These are phyloP conservation scores for Kodamaea sp. DNA, from an alignment of 1,139 yeast genomes.

Conservation along the genomic window DNA sequence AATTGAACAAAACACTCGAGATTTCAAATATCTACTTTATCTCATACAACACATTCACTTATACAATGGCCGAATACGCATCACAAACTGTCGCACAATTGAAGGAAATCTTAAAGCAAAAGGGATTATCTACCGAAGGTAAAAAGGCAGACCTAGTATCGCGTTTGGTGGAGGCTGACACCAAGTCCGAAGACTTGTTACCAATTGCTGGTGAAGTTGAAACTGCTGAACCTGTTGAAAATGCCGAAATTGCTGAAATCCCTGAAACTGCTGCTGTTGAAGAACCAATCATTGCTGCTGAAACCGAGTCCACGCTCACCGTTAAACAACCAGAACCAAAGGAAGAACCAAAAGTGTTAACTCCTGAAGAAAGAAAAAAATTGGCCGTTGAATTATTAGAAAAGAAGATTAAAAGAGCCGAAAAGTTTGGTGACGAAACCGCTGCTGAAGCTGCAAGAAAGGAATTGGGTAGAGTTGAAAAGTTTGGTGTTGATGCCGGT, in stretches of 20 bases:
- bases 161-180: constrained; percentile 48
- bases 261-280: constrained; percentile 10
- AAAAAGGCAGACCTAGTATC: constrained; percentile 79
- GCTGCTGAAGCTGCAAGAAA: constrained; percentile 50
- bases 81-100: constrained; percentile 78
- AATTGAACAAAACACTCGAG: too few species aligned
- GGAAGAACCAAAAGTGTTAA: constrained; percentile 39
- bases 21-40: too few species aligned
- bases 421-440: constrained; percentile 69
- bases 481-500: constrained; percentile 75
- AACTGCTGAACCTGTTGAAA: constrained; percentile 18
- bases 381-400: constrained; percentile 65
- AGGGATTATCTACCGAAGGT: constrained; percentile 71
- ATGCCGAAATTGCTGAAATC: constrained; percentile 7
- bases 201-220: constrained; percentile 15
- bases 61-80: constrained; percentile 54
- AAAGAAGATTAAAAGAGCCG: constrained; percentile 67
- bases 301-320: constrained; percentile 10
- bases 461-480: constrained; percentile 68
- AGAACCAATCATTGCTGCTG: constrained; percentile 13
- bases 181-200: constrained; percentile 10
- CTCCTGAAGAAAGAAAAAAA: constrained; percentile 68
- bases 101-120: constrained; percentile 68
- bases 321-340: constrained; percentile 14
- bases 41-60: too few species aligned